Percentiles rank a stretch among this genome's conserved stretches.
These are phyloP conservation scores for Lentinula guzmanii DNA, from an alignment of 768 basidiomycete species.

Conservation along the genomic window DNA sequence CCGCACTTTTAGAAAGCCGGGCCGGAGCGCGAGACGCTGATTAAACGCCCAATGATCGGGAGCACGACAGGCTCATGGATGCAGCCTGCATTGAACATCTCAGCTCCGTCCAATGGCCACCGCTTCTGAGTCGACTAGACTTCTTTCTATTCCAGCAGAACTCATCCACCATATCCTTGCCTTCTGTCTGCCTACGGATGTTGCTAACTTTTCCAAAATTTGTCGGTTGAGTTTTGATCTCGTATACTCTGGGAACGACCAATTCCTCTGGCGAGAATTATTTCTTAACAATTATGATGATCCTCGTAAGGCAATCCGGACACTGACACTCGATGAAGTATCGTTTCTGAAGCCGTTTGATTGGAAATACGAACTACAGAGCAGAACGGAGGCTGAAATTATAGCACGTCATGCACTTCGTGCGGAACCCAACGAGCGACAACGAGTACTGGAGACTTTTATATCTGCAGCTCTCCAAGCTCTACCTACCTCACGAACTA, in stretches of 20 bases:
- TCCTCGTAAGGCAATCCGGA: conserved; percentile 33
- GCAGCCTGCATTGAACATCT: background rate
- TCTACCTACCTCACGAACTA: conserved; percentile 17
- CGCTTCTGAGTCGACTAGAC: background rate
- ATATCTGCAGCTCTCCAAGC: conserved; percentile 32
- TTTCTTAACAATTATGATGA: conserved; percentile 65
- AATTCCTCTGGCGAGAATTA: conserved; percentile 64
- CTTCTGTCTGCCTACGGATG: conserved; percentile 50
- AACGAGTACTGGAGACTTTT: conserved; percentile 31
- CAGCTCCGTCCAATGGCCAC: background rate
- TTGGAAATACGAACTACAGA: conserved; percentile 31
- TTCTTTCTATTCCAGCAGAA: conserved; percentile 47
- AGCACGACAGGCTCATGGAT: background rate
- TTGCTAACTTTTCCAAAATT: conserved; percentile 53
- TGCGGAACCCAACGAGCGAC: conserved; percentile 10
- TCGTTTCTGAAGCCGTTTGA: conserved; percentile 9
- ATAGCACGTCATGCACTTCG: conserved; percentile 10
- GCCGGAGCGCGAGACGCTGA: background rate
- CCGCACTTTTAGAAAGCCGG: background rate
- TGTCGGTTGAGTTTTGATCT: conserved; percentile 42
- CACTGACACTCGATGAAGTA: conserved; percentile 8
- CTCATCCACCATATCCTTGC: conserved; percentile 52
- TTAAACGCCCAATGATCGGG: background rate
- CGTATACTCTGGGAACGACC: conserved; percentile 44
- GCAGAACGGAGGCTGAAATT: conserved; percentile 35